phyloP scores from a whole-genome alignment of 106 monocot genomes.

The Acorus calamus region DNA sequence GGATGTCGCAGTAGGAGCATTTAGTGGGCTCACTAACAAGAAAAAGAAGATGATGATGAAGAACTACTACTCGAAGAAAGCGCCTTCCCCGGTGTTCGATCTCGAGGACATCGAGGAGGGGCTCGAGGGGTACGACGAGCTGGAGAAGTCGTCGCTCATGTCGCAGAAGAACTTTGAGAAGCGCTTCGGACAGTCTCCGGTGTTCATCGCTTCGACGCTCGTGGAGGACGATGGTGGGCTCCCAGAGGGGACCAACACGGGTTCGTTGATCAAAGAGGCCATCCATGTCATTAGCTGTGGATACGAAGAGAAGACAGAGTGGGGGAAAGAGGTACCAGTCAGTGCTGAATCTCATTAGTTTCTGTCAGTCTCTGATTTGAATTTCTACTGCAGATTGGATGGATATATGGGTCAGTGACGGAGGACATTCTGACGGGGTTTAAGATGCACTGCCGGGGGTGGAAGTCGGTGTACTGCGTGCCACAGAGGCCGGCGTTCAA shows the following conservation, averaged over 20 bases:
- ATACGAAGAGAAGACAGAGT: constrained; percentile 89
- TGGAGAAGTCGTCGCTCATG: constrained; percentile 81
- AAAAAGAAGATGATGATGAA: constrained; percentile 41
- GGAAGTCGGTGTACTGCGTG: constrained; percentile 83
- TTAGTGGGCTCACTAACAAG: constrained; percentile 14
- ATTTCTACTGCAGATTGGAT: constrained; percentile 53
- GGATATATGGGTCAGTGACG: constrained; percentile 93
- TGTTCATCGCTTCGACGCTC: constrained; percentile 83
- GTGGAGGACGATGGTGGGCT: constrained; percentile 72
- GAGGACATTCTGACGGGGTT: constrained; percentile 92
- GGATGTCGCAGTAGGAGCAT: constrained; percentile 1
- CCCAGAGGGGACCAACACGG: constrained; percentile 31
- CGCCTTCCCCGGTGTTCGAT: constrained; percentile 19
- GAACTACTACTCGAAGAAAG: constrained; percentile 42
- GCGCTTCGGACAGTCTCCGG: constrained; percentile 86
- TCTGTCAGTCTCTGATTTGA: too few relatives aligned
- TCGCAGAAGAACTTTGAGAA: constrained; percentile 97
- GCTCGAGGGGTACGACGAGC: constrained; percentile 80
- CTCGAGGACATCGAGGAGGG: constrained; percentile 95
- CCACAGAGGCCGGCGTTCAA: constrained; percentile 78
- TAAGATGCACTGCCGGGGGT: constrained; percentile 98
- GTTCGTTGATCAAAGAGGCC: constrained; percentile 63
- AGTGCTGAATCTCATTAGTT: too few relatives aligned
- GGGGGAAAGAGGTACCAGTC: constrained; percentile 73
- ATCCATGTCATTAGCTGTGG: constrained; percentile 88